Evolutionary conservation across 768 basidiomycete species (phyloP), one percentile per base, ranked within the genome.

Genomic region (Trametes maxima): DNA sequence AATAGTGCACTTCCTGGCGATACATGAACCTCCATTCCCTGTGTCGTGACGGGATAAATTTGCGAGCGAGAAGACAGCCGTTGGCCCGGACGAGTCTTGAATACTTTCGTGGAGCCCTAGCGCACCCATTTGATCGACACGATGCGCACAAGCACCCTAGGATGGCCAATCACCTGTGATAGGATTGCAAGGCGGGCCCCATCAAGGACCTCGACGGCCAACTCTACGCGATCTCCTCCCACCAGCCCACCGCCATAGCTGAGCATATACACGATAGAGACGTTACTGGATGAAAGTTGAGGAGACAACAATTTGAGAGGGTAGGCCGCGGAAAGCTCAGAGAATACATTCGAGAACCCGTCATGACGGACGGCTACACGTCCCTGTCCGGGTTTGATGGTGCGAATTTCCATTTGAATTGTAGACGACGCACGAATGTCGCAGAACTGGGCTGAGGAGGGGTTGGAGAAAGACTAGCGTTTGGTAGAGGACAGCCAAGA

Each of bases 91-190:
- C 94, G 85, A 19, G 80, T 77, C 74, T 94, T 95, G 80, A 96
- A 98, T 19, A 98, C 90, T 73, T 98, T 98, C 11, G 95, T 98
- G 4, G 90, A 92, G 35, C 94, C 92, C 94, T 95, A 66, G 28
- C 35, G 40, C 25, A 51, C 52, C 57, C n/a, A 8, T 17, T 50
- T 37, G 28, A 40, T 52, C n/a, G 63, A 61, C 43, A 24, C 7
- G 44, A 39, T 16, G 42, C n/a, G 36, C 48, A 1, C 7, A 5
- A 51, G n/a, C 24, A 35, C 8, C 19, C 17, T 7, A 11, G 33
- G 14, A 51, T 35, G 16, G 14, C 1, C 14, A 64, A 22, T 49
- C 51, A 90, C 95, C 82, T 98, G 95, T 11, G 95, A 93, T 35
- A 97, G 78, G 49, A 98, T 70, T 5, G 95, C 76, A 1, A 98